Evolutionary conservation across 2,329 filamentous ascomycete species (phyloP).

Genomic region (Gyromitra esculenta): DNA sequence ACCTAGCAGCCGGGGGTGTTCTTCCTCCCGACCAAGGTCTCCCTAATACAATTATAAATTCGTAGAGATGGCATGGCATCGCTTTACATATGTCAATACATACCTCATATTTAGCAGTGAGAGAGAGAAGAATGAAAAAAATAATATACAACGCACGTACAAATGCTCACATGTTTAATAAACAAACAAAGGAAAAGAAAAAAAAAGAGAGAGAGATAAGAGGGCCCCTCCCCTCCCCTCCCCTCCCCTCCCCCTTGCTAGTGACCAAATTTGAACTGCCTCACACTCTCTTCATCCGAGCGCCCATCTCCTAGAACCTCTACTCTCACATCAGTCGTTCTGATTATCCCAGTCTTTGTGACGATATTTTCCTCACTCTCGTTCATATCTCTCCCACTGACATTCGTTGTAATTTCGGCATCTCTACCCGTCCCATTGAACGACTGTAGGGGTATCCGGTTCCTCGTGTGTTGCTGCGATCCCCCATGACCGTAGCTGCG

Average conservation of each 20-base stretch:
- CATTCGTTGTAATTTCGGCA: constrained; percentile 36
- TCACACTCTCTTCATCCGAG: constrained; percentile 30
- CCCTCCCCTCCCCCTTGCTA: not conserved
- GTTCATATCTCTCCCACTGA: constrained; percentile 28
- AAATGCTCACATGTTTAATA: not conserved
- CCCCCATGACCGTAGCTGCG: constrained; percentile 10
- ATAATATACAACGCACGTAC: constrained; percentile 7
- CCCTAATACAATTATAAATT: not conserved
- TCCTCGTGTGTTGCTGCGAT: constrained; percentile 7
- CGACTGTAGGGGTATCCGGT: constrained; percentile 28
- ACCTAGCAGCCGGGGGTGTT: not conserved
- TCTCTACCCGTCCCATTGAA: constrained; percentile 20
- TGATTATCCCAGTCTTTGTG: constrained; percentile 53
- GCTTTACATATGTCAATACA: not conserved
- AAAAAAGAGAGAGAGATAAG: too few relatives aligned
- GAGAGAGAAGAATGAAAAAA: not conserved
- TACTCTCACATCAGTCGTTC: constrained; percentile 56
- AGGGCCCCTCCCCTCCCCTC: too few relatives aligned
- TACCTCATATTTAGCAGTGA: not conserved
- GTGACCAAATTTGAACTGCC: constrained; percentile 28
- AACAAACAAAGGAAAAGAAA: not conserved
- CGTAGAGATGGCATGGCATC: not conserved
- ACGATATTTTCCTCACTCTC: constrained; percentile 56
- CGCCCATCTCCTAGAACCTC: constrained; percentile 49
- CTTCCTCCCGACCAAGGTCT: not conserved